Base-by-base conservation (phyloP, 352 stramenopile genomes). In the Phytophthora sojae region DNA sequence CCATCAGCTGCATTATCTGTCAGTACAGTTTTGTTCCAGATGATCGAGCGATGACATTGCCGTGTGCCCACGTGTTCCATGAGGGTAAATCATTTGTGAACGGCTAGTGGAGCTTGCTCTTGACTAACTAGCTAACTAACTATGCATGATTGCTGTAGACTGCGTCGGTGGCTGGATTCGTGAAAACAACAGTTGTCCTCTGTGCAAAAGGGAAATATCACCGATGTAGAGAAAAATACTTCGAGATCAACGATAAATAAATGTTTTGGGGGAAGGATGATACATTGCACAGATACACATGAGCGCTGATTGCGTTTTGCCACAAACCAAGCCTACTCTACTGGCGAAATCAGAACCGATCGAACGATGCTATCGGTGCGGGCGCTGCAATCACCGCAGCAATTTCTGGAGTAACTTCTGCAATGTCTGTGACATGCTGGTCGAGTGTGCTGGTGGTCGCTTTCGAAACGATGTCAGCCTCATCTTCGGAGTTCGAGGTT, bases 141-240 rank as follows among this genome's bases (percentile, higher is more conserved):
- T 30, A 2, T 30, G 5, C 42, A 0, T 21, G 42, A 21, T 25
- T 25, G 11, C 3, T 51, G 58, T 57, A 91, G 86, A 89, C 64
- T 94, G 86, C 68, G 86, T 92, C 35, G 69, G 66, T 52, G 81
- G 82, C 21, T 94, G 86, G 86, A 82, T 94, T 49, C 84, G 73
- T 39, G 81, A 92, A 69, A 92, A 94, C 71, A 94, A 94, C 58
- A 92, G 81, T 71, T 94, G 86, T 54, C 86, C 86, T 30, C 65
- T 94, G 15, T 94, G 86, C 62, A 94, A 94, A 69, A 54, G 77
- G 55, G 79, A 92, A 72, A 91, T 94, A 26, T 63, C 69, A 32
- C 15, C 60, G 39, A 70, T 82, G 58, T 87, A 75, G 25, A 15
- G 6, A 21, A 21, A 21, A 21, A 21, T 21, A 21, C 21, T 21